phyloP scores from a whole-genome alignment of 352 stramenopile genomes.

The Pythium vanterpoolii region DNA sequence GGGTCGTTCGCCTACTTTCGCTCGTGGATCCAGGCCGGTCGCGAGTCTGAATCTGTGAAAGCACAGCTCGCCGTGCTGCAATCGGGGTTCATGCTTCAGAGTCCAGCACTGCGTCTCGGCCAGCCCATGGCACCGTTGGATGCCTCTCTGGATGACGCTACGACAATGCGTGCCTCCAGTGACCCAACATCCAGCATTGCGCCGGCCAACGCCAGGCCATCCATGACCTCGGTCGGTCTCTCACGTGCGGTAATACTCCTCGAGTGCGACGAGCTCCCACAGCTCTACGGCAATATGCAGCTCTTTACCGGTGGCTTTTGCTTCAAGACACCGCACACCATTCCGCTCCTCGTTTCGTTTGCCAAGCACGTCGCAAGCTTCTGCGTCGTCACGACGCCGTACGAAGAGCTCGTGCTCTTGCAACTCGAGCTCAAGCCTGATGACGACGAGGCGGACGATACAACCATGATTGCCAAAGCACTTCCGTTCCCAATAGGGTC shows the following conservation, averaged over 20 bases:
- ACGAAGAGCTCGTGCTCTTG: constrained; percentile 68
- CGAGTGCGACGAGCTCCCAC: constrained; percentile 38
- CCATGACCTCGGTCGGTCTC: constrained; percentile 19
- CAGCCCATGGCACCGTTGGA: constrained; percentile 35
- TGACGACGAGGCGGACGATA: neutral
- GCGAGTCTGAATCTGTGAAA: constrained; percentile 42
- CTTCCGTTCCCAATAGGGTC: constrained; percentile 35
- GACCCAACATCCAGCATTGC: constrained; percentile 20
- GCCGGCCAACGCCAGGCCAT: constrained; percentile 3
- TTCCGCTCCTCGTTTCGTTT: constrained; percentile 64
- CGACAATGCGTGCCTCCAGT: neutral
- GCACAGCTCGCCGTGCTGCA: constrained; percentile 38
- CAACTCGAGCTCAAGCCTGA: constrained; percentile 42
- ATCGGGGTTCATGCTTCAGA: constrained; percentile 70
- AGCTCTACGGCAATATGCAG: constrained; percentile 45
- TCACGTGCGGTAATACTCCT: constrained; percentile 46
- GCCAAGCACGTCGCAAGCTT: constrained; percentile 49
- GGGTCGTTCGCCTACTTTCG: constrained; percentile 58
- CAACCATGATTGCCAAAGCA: constrained; percentile 23
- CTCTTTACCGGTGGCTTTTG: constrained; percentile 57
- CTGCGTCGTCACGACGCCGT: constrained; percentile 39
- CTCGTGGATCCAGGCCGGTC: constrained; percentile 50
- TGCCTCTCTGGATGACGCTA: constrained; percentile 22
- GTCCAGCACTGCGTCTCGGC: constrained; percentile 41
- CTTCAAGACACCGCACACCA: constrained; percentile 51